Evolutionary conservation across 495 filamentous ascomycete species (phyloP).

Genomic region (Lophium mytilinum): DNA sequence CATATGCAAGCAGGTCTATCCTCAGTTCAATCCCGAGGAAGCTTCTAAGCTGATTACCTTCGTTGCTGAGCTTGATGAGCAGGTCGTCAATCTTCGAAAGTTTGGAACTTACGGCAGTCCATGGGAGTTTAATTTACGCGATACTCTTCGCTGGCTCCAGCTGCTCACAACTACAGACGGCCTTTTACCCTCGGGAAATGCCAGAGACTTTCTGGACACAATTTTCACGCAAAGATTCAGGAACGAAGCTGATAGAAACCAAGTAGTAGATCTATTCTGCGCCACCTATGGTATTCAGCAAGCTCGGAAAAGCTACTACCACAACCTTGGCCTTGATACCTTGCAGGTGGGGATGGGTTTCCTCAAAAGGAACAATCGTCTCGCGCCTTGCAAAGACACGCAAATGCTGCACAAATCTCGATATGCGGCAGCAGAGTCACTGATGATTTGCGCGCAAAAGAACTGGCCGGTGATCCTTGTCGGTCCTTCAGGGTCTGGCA

Average conservation of each 20-base stretch:
- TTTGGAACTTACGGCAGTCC: conserved; percentile 79
- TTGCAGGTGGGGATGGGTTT: conserved; percentile 76
- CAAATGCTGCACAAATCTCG: conserved; percentile 36
- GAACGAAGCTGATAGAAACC: conserved; percentile 52
- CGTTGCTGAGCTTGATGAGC: conserved; percentile 65
- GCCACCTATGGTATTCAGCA: conserved; percentile 41
- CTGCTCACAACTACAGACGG: conserved; percentile 52
- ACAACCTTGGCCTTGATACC: conserved; percentile 58
- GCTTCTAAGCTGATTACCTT: conserved; percentile 65
- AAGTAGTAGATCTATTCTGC: conserved; percentile 57
- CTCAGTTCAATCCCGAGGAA: conserved; percentile 45
- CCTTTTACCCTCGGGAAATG: conserved; percentile 43
- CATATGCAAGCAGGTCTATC: conserved; percentile 74
- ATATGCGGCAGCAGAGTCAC: conserved; percentile 66
- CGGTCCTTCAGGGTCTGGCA: conserved; percentile 78
- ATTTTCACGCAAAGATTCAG: conserved; percentile 86
- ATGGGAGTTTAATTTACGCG: conserved; percentile 96
- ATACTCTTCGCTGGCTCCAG: conserved; percentile 82
- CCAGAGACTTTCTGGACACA: conserved; percentile 68
- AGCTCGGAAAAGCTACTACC: conserved; percentile 41
- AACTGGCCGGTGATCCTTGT: conserved; percentile 84
- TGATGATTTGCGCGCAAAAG: conserved; percentile 79
- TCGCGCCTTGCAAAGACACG: background rate
- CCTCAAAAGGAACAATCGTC: conserved; percentile 46
- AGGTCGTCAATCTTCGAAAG: conserved; percentile 53